These are phyloP conservation scores for Collybia mongolica DNA, from an alignment of 768 basidiomycete species.

Conservation along the genomic window DNA sequence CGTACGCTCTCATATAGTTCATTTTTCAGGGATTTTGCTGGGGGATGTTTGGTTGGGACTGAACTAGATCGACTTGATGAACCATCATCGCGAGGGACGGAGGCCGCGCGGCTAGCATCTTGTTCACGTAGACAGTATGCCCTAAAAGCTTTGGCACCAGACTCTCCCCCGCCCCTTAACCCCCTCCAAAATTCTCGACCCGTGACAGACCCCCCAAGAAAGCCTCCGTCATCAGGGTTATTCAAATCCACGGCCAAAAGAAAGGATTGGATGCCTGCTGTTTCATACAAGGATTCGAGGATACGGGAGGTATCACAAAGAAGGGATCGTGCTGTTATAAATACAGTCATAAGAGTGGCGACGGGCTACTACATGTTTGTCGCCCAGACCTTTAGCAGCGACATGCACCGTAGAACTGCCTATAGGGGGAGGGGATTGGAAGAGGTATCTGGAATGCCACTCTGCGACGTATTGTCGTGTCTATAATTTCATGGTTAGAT, in stretches of 20 bases:
- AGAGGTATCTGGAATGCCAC: slow-evolving; percentile 61
- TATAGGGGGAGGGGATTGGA: slow-evolving; percentile 23
- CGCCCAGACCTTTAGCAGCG: slow-evolving; percentile 19
- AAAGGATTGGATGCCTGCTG: slow-evolving; percentile 59
- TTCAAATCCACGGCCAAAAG: slow-evolving; percentile 57
- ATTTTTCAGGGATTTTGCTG: slow-evolving; percentile 44
- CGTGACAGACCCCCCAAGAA: slow-evolving; percentile 58
- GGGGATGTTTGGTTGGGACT: slow-evolving; percentile 18
- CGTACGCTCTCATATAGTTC: slow-evolving; percentile 58
- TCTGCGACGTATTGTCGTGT: slow-evolving; percentile 58
- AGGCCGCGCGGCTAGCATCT: slow-evolving; percentile 11
- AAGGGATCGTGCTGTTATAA: slow-evolving; percentile 39
- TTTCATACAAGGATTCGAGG: slow-evolving; percentile 50
- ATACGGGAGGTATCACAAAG: slow-evolving; percentile 49
- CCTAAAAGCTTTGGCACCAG: slow-evolving; percentile 58
- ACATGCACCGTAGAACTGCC: slow-evolving; percentile 10
- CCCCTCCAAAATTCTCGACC: slow-evolving; percentile 71
- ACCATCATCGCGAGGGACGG: slow-evolving; percentile 8
- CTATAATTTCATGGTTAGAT: slow-evolving; percentile 28
- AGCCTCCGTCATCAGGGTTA: slow-evolving; percentile 46
- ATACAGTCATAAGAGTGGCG: slow-evolving; percentile 12
- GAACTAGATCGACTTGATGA: slow-evolving; percentile 11
- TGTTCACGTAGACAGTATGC: slow-evolving; percentile 35
- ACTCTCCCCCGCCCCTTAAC: slow-evolving; percentile 54
- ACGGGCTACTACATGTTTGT: slow-evolving; percentile 6